These are phyloP conservation scores for Aspergillus ustus DNA, from an alignment of 2,329 filamentous ascomycete species.

Conservation along the genomic window DNA sequence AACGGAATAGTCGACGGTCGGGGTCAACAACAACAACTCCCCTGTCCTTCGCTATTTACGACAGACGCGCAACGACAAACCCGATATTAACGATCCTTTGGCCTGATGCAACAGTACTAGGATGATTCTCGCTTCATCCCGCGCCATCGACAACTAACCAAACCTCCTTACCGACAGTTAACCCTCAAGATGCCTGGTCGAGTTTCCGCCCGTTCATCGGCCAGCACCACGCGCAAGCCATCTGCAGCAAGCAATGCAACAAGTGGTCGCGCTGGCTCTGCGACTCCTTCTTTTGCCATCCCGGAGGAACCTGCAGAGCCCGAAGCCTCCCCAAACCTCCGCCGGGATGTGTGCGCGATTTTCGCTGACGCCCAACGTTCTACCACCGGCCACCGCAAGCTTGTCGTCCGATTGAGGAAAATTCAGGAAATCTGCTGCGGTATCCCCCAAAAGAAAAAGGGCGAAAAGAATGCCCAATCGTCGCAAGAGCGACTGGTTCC, in stretches of 20 bases:
- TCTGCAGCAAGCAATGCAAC: constrained; percentile 72
- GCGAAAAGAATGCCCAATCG: constrained; percentile 54
- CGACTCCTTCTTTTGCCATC: constrained; percentile 49
- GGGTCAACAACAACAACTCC: background rate
- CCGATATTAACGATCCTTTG: background rate
- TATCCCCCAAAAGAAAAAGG: constrained; percentile 51
- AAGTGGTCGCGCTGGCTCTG: constrained; percentile 79
- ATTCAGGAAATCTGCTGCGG: constrained; percentile 82
- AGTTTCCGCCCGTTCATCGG: constrained; percentile 44
- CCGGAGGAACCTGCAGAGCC: constrained; percentile 64
- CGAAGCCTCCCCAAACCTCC: constrained; percentile 59
- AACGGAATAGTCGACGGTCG: background rate
- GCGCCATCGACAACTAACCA: constrained; percentile 13
- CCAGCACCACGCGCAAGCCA: constrained; percentile 43
- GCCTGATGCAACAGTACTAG: constrained; percentile 15
- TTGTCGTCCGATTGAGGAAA: constrained; percentile 85
- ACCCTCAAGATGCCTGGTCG: constrained; percentile 44
- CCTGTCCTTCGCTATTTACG: background rate
- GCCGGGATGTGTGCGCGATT: constrained; percentile 72
- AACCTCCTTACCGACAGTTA: constrained; percentile 16
- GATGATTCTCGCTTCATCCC: constrained; percentile 18
- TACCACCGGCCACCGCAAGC: constrained; percentile 86
- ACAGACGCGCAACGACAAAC: background rate
- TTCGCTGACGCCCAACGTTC: constrained; percentile 86
- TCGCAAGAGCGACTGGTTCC: constrained; percentile 51